phyloP scores from a whole-genome alignment of 179 eudicot species.

The Spergularia azorica region DNA sequence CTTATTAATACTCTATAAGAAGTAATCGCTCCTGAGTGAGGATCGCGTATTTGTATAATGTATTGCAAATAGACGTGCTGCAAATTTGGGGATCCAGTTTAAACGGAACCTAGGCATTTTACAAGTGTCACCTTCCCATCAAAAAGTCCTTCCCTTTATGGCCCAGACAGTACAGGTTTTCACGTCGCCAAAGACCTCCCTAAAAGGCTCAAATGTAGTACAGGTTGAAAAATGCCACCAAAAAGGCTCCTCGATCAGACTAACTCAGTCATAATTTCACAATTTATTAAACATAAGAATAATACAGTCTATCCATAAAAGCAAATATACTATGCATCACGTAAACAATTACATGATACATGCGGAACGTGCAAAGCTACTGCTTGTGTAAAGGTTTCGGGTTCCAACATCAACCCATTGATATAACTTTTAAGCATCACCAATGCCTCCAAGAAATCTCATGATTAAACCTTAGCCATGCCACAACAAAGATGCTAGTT shows the following conservation, averaged over 20 bases:
- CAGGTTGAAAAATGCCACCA: neutral
- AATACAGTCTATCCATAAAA: neutral
- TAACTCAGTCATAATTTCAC: slow-evolving; percentile 5
- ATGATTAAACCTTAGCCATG: neutral
- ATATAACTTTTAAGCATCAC: neutral
- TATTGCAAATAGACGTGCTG: too few relatives aligned
- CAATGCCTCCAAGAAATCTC: neutral
- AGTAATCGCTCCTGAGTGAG: too few relatives aligned
- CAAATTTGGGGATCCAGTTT: neutral
- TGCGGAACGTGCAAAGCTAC: neutral
- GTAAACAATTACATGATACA: neutral
- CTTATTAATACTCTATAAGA: too few relatives aligned
- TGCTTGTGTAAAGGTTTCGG: neutral
- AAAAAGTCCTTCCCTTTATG: neutral
- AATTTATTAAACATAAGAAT: neutral
- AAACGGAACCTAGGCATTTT: neutral
- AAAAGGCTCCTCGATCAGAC: neutral
- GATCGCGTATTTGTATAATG: too few relatives aligned
- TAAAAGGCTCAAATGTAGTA: neutral
- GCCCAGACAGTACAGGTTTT: neutral
- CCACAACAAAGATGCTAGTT: neutral
- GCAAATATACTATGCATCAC: neutral
- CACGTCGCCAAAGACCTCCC: neutral
- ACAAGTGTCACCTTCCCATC: too few relatives aligned
- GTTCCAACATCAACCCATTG: slow-evolving; percentile 7